Base-by-base conservation (phyloP, 192 early-diverging fungal genomes). In the Coemansia sp. region DNA sequence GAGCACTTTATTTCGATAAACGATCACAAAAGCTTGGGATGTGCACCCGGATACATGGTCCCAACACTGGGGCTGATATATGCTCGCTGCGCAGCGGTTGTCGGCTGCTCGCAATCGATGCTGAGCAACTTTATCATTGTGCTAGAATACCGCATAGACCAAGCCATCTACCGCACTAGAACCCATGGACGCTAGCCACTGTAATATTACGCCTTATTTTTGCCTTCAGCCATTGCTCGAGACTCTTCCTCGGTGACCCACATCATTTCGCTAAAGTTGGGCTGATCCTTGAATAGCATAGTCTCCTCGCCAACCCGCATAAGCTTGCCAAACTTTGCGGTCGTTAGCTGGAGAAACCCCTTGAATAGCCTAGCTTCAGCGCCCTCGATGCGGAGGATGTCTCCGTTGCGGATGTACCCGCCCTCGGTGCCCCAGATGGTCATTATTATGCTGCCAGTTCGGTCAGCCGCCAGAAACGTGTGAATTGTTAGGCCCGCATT, bases 381-480 rank as follows among this genome's bases (percentile, higher is more conserved):
- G 55, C 71, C 69, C 38, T 78, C 69, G 3, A 90, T 83, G 5
- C 85, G 75, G 18, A 88, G 60, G 31, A 90, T 86, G 50, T 90
- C 88, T 11, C 89, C 89, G 31, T 72, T 66, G n/a, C 77, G 71
- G 31, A 90, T 70, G 35, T 58, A 66, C 40, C 71, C 68, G 18
- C 83, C 85, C 28, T 76, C 72, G n/a, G 80, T 69, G 20, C 84
- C 86, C 85, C 86, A 89, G 11, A 88, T 69, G 26, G 64, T 85
- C 69, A 90, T 73, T 14, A 85, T 38, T 16, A 90, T 86, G 63
- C 82, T 83, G 21, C 72, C 89, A 5, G 88, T 76, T 20, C 65
- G 65, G 69, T 90, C 89, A 9, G 89, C 88, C 7, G 85, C 86
- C 9, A 85, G 68, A 63, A 84, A 88, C n/a, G 76, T 85, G 39